Percentiles rank a stretch among this genome's conserved stretches.
These are phyloP conservation scores for Ascocoryne sarcoides DNA, from an alignment of 2,329 filamentous ascomycete genomes.

Conservation along the genomic window DNA sequence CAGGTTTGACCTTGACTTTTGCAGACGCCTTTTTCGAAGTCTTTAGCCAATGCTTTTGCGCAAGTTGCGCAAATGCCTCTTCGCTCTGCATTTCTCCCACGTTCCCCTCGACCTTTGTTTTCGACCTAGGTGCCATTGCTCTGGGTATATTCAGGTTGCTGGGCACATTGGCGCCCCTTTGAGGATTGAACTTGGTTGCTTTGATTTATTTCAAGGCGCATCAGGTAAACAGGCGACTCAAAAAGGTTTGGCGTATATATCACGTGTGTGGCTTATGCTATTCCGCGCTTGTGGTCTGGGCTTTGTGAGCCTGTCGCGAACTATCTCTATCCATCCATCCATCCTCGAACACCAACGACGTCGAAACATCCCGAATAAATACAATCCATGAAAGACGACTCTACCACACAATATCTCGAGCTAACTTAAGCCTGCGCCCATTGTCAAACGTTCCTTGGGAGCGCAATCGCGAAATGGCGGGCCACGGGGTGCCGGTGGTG, in stretches of 20 bases:
- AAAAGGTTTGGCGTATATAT: too few relatives aligned
- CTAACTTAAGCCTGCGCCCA: too few relatives aligned
- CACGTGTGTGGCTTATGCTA: too few relatives aligned
- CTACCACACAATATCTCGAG: too few relatives aligned
- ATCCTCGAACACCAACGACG: too few relatives aligned
- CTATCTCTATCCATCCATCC: too few relatives aligned
- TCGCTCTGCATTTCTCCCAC: slow-evolving; percentile 64
- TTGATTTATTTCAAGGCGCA: too few relatives aligned
- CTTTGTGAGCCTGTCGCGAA: neutral
- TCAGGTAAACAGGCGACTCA: too few relatives aligned
- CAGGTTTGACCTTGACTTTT: slow-evolving; percentile 65
- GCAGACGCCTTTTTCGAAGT: slow-evolving; percentile 47
- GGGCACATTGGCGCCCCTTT: slow-evolving; percentile 1
- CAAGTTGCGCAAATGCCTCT: slow-evolving; percentile 65
- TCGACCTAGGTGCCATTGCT: slow-evolving; percentile 27
- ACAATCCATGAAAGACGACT: too few relatives aligned
- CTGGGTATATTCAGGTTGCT: slow-evolving; percentile 6
- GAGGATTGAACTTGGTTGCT: neutral
- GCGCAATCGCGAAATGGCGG: slow-evolving; percentile 35
- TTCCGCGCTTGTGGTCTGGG: too few relatives aligned
- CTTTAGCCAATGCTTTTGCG: slow-evolving; percentile 78
- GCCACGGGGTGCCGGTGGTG: slow-evolving; percentile 44
- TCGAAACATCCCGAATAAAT: too few relatives aligned
- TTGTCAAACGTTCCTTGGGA: too few relatives aligned
- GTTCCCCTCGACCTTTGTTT: slow-evolving; percentile 37